Evolutionary conservation across 2,329 filamentous ascomycete species (phyloP).

Genomic region (Paraphoma sp.): DNA sequence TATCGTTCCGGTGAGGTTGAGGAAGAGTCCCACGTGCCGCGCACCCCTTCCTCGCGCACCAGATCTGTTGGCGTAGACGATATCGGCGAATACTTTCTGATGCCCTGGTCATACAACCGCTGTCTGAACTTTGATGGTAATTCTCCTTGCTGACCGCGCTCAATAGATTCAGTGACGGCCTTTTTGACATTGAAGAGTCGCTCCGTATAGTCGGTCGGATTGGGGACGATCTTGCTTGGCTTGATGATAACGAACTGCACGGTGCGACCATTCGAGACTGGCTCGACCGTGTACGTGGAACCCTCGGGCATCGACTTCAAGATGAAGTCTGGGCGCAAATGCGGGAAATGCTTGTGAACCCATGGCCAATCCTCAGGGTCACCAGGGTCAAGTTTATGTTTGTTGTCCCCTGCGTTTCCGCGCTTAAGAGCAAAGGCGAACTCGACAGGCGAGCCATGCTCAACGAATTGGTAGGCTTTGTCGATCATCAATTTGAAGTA

Average conservation of each 20-base stretch:
- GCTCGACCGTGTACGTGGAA: constrained; percentile 24
- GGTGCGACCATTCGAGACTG: constrained; percentile 27
- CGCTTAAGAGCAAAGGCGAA: constrained; percentile 19
- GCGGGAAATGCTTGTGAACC: constrained; percentile 34
- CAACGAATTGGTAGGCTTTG: constrained; percentile 33
- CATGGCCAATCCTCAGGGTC: constrained; percentile 20
- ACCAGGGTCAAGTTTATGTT: background rate
- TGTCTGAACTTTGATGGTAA: no score
- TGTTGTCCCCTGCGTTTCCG: constrained; percentile 4
- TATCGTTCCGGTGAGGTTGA: no score
- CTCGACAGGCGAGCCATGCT: constrained; percentile 29
- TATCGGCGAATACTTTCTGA: no score
- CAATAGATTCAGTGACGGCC: constrained; percentile 12
- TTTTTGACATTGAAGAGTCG: constrained; percentile 21
- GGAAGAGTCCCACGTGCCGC: no score
- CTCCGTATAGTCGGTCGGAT: constrained; percentile 5
- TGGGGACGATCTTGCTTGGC: background rate
- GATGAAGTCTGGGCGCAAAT: constrained; percentile 41
- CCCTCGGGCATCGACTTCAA: constrained; percentile 36
- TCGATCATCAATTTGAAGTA: constrained; percentile 21
- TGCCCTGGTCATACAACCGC: no score
- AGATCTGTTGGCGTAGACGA: no score
- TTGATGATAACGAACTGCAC: constrained; percentile 34
- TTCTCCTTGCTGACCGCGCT: no score
- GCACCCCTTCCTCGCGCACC: no score